These are phyloP conservation scores for Scenedesmus sp. DNA, from an alignment of 163 green algal genomes.

Conservation along the genomic window DNA sequence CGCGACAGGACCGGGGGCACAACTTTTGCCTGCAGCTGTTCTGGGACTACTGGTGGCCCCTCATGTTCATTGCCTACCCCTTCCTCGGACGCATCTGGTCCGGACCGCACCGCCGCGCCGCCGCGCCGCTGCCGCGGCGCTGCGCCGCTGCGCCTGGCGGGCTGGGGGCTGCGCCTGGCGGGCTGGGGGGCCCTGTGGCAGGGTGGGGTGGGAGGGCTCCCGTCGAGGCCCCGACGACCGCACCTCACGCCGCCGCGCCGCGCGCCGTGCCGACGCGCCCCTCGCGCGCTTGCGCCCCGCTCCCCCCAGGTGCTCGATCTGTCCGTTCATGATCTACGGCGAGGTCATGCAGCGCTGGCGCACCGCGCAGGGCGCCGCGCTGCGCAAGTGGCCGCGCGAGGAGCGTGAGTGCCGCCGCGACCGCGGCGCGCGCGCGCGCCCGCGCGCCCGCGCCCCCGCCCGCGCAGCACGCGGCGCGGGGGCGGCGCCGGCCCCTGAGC, in stretches of 20 bases:
- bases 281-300: too few relatives aligned
- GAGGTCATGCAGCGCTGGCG: slow-evolving; percentile 79
- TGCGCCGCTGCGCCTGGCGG: too few relatives aligned
- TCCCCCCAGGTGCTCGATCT: slow-evolving; percentile 68
- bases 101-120: slow-evolving; percentile 40
- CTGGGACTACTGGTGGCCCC: slow-evolving; percentile 86
- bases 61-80: slow-evolving; percentile 79
- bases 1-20: slow-evolving; percentile 68
- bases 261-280: too few relatives aligned
- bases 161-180: too few relatives aligned
- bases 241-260: too few relatives aligned
- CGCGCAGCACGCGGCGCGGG: background rate
- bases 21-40: slow-evolving; percentile 84
- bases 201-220: too few relatives aligned
- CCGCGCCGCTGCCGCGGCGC: too few relatives aligned
- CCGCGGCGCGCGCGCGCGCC: background rate
- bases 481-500: background rate
- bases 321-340: slow-evolving; percentile 91
- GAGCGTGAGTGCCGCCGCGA: slow-evolving; percentile 39
- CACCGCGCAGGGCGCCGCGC: slow-evolving; percentile 52
- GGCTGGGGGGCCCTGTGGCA: too few relatives aligned
- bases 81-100: slow-evolving; percentile 86
- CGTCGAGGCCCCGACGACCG: too few relatives aligned
- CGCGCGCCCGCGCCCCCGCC: too few relatives aligned
- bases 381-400: slow-evolving; percentile 80